Conservation (phyloP, 1,284 basidiomycete species). For the Melampsora larici-populina region DNA sequence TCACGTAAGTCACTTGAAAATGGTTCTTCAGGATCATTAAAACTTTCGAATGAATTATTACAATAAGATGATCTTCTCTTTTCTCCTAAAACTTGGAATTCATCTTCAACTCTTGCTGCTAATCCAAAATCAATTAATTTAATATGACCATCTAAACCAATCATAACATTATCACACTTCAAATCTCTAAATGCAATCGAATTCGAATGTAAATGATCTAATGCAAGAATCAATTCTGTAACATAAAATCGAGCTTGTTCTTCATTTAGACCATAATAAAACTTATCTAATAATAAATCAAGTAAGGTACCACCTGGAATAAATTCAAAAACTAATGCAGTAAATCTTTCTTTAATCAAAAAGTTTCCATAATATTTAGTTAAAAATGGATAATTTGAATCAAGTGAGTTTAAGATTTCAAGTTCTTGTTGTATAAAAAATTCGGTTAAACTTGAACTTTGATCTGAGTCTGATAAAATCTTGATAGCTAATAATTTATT, state of each 20-base stretch:
- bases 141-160: constrained; percentile 51
- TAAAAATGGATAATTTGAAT: too few species aligned
- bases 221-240: constrained; percentile 51
- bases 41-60: too few species aligned
- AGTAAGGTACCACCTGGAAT: constrained; percentile 56
- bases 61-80: too few species aligned
- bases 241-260: constrained; percentile 50
- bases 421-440: too few species aligned
- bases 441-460: too few species aligned
- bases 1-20: too few species aligned
- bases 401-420: too few species aligned
- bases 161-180: constrained; percentile 50
- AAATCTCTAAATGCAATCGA: constrained; percentile 51
- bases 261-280: constrained; percentile 48
- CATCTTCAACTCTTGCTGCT: constrained; percentile 46
- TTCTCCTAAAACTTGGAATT: too few species aligned
- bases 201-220: constrained; percentile 49
- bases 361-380: too few species aligned
- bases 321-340: constrained; percentile 56
- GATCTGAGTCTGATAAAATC: too few species aligned
- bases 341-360: constrained; percentile 53
- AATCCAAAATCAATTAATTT: constrained; percentile 53
- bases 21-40: too few species aligned
- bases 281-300: constrained; percentile 50
- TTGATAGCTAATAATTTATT: too few species aligned